Percentiles rank a stretch among this genome's conserved stretches.
These are phyloP conservation scores for Nicotiana paniculata DNA, from an alignment of 257 asterid genomes.

Conservation along the genomic window DNA sequence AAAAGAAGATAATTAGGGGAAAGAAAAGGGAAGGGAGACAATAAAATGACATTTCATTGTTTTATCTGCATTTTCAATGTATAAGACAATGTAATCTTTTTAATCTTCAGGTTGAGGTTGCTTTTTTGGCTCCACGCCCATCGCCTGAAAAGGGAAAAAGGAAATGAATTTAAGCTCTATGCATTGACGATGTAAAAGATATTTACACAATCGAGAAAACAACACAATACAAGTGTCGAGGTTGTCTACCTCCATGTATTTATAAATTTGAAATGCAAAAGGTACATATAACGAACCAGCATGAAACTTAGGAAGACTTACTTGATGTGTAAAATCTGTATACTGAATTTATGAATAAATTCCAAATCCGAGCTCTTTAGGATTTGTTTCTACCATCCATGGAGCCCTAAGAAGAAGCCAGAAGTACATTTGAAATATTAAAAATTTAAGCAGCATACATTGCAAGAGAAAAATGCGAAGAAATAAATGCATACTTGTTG, in stretches of 20 bases:
- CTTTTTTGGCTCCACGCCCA: background rate
- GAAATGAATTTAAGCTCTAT: background rate
- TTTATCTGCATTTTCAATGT: background rate
- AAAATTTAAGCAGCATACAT: background rate
- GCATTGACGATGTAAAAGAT: background rate
- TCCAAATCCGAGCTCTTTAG: conserved; percentile 86
- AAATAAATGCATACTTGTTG: conserved; percentile 28
- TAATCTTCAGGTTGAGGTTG: background rate
- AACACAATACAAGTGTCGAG: background rate
- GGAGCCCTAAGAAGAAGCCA: conserved; percentile 57
- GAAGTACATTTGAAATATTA: background rate
- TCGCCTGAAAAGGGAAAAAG: background rate
- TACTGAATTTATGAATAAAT: conserved; percentile 30
- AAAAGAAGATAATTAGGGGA: background rate
- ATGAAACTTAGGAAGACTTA: background rate
- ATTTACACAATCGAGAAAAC: background rate
- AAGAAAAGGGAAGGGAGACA: background rate
- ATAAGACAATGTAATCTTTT: background rate
- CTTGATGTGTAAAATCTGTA: background rate
- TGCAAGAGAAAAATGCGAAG: background rate
- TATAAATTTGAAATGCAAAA: background rate
- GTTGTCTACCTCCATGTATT: background rate
- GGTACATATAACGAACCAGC: background rate
- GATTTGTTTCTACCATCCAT: conserved; percentile 93
- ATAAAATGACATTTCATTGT: background rate